Evolutionary conservation across 2,329 filamentous ascomycete genomes (phyloP).

Genomic region (Paecilomyces formosus): DNA sequence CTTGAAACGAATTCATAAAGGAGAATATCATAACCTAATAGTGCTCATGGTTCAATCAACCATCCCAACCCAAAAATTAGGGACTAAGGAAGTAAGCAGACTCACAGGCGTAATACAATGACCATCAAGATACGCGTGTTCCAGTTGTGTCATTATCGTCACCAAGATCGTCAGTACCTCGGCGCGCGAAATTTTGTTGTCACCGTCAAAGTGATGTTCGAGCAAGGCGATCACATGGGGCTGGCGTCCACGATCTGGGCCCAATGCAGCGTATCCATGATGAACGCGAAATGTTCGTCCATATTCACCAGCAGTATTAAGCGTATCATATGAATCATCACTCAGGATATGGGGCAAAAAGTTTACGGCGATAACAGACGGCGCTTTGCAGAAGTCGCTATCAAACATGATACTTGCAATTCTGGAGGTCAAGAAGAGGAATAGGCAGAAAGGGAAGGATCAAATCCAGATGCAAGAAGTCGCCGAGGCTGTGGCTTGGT

Average conservation of each 20-base stretch:
- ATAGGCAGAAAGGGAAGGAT: too few species aligned
- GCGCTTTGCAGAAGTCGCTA: too few species aligned
- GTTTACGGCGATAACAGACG: too few species aligned
- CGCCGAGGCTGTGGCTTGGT: too few species aligned
- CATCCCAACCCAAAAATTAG: too few species aligned
- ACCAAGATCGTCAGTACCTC: not conserved
- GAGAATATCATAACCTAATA: not conserved
- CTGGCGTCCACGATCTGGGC: not conserved
- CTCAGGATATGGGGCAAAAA: not conserved
- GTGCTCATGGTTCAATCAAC: not conserved
- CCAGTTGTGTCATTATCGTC: not conserved
- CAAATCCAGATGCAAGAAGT: too few species aligned
- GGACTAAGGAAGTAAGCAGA: too few species aligned
- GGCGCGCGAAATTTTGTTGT: not conserved
- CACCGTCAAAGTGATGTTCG: not conserved
- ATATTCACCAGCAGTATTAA: not conserved
- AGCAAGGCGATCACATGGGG: not conserved
- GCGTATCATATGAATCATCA: not conserved
- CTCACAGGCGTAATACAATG: conserved; percentile 1
- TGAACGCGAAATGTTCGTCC: not conserved
- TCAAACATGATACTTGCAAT: too few species aligned
- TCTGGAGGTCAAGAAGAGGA: too few species aligned
- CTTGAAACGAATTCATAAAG: not conserved
- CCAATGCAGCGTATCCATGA: not conserved
- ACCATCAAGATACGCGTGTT: not conserved